Evolutionary conservation across 2,329 filamentous ascomycete genomes (phyloP), one percentile per base, ranked within the genome.

Genomic region (Fusarium vanettenii): DNA sequence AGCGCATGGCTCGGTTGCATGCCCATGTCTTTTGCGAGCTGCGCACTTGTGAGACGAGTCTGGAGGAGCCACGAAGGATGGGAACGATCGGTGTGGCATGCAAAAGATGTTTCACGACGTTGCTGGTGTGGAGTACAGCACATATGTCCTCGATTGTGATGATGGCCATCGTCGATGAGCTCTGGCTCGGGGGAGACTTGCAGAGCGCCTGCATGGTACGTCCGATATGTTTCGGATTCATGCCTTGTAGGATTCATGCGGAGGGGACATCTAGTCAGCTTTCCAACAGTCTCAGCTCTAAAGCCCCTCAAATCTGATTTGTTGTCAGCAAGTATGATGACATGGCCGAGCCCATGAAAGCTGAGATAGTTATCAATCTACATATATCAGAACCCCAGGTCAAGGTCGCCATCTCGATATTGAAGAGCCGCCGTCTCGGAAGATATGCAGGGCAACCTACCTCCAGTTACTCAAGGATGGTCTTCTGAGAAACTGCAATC

Each of bases 171-270:
- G 60, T 33, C 60, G 60, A 56, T 55, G 45, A 22, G 25, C 27
- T 18, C 22, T 14, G 25, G 31, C 31, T 45, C 33, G 33, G 14
- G 48, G 18, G 7, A 35, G 25, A 59, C 35, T 45, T 59, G 37
- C 62, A 59, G 31, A 29, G 60, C 35, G 31, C 31, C 22, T 50
- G 60, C 52, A 67, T 45, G n/a, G 41, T 59, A 27, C 45, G 31
- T 33, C 56, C 67, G 62, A 66, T 29, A 56, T 69, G 45, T 61
- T 66, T 66, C 62, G 56, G 56, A 29, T 16, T 35, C 35, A 56
- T 55, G 39, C 43, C 43, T 29, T 25, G 22, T 29, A 7, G 33
- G 61, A 43, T 43, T 48, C 16, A 60, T 29, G 35, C 13, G n/a
- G 37, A 31, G 27, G 25, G 37, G 22, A 14, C 22, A n/a, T 11